Base-by-base conservation (phyloP, 202 grass and related monocot species). In the Hordeum pubiflorum region DNA sequence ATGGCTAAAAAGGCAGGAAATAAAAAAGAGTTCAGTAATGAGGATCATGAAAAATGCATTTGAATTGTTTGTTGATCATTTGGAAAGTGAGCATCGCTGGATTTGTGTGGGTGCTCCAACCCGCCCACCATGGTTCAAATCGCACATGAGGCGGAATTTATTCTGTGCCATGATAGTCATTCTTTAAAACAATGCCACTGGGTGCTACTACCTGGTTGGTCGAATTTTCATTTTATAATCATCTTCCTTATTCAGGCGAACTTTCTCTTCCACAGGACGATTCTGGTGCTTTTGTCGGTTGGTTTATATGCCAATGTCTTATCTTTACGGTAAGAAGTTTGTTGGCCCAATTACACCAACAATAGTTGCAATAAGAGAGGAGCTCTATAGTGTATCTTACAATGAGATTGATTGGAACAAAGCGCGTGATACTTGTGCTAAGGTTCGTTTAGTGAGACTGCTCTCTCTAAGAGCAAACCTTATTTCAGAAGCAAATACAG, bases 291-390 rank as follows among this genome's bases (percentile, higher is more conserved):
- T 86, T 21, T 90, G 85, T 2, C 75, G 91, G 11, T 66, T 93
- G 89, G 59, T 90, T 84, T 97, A 97, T 81, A 84, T 97, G 82
- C 85, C 94, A 39, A 97, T 97, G 89, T 87, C 94, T 80, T 97
- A 93, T 72, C 60, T 97, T 24, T 97, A 88, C 24, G 87, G 82
- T 20, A 93, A 86, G 57, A 97, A 88, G 36, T 97, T 93, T 91
- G 77, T 91, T 76, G 94, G 91, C 31, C 76, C 85, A 73, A 93
- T 93, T 66, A 97, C 94, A 56, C 57, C 79, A 15, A 74, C 32
- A 34, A 76, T 97, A 84, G 8, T 88, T 17, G 87, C 81, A 39
- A 26, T 93, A 67, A 91, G 94, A 60, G 78, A 86, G 7, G 91
- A 97, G 75, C 27, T 97, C 18, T 97, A 86, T 13, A 64, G 15